A percentile compares a stretch with the other conserved stretches of the same genome.
Conservation (phyloP, 306 rosid species). For the Corylus avellana region DNA sequence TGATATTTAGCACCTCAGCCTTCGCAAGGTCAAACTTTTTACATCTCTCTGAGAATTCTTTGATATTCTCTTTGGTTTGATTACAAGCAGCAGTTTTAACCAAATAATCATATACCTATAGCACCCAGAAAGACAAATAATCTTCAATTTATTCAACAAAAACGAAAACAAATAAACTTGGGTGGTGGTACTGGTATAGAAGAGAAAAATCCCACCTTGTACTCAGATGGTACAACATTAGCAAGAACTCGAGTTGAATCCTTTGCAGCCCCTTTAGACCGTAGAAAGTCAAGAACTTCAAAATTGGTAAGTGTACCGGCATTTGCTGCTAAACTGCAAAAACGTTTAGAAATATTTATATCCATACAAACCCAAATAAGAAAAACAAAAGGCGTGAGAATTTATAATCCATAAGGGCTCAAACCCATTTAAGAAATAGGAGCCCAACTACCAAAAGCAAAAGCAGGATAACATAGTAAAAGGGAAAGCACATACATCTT, state of each 20-base stretch:
- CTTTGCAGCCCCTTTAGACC: conserved; percentile 68
- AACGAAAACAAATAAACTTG: not conserved
- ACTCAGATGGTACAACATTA: conserved; percentile 59
- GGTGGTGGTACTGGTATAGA: not conserved
- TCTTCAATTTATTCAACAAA: not conserved
- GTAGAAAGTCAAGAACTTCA: conserved; percentile 63
- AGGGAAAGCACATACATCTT: too few relatives aligned
- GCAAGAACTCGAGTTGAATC: conserved; percentile 54
- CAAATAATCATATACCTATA: conserved; percentile 75
- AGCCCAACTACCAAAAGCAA: too few relatives aligned
- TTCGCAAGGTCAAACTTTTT: conserved; percentile 41
- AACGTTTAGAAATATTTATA: not conserved
- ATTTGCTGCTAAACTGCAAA: conserved; percentile 52
- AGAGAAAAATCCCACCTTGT: conserved; percentile 49
- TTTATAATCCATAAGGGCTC: too few relatives aligned
- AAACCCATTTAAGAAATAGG: too few relatives aligned
- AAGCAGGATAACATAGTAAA: too few relatives aligned
- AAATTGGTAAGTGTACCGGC: conserved; percentile 67
- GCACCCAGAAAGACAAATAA: not conserved
- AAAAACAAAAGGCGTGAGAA: too few relatives aligned
- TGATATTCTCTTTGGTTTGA: too few relatives aligned
- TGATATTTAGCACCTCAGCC: conserved; percentile 73
- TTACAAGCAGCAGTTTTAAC: conserved; percentile 27
- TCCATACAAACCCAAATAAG: too few relatives aligned
- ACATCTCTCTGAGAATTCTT: too few relatives aligned